Evolutionary conservation across 441 rosid genomes (phyloP).

Genomic region (Gossypium aridum): DNA sequence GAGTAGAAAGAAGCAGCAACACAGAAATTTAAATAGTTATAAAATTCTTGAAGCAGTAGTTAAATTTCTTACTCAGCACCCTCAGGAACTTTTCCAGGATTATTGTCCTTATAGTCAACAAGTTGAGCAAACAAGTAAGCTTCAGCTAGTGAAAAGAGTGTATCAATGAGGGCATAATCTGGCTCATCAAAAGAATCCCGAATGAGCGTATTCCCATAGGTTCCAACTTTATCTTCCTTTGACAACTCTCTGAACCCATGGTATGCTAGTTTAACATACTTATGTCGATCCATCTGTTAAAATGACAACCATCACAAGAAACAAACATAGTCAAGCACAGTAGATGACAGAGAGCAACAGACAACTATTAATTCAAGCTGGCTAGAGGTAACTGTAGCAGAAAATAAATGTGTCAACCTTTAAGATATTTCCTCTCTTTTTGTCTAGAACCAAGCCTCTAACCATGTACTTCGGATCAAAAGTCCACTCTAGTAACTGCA

Average conservation of each 20-base stretch:
- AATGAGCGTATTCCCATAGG: conserved; percentile 80
- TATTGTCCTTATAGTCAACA: conserved; percentile 78
- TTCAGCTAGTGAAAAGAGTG: conserved; percentile 95
- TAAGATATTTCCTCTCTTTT: conserved; percentile 95
- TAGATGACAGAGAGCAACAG: background rate
- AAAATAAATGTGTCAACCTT: conserved; percentile 44
- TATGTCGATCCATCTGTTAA: conserved; percentile 94
- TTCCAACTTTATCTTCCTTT: conserved; percentile 82
- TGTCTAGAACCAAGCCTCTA: conserved; percentile 95
- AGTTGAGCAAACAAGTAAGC: conserved; percentile 97
- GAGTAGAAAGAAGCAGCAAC: background rate
- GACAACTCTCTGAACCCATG: conserved; percentile 92
- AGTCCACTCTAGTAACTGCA: conserved; percentile 76
- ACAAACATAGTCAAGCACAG: conserved; percentile 4
- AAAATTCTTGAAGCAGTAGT: background rate
- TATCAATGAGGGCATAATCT: conserved; percentile 89
- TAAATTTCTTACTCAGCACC: conserved; percentile 51
- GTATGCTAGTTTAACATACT: conserved; percentile 94
- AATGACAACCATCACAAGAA: conserved; percentile 14
- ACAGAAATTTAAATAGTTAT: background rate
- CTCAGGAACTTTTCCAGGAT: conserved; percentile 58
- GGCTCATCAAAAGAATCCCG: conserved; percentile 96
- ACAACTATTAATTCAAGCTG: background rate
- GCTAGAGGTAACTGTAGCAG: background rate
- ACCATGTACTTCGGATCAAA: conserved; percentile 98